Base-by-base conservation (phyloP, 768 basidiomycete species). In the Lentinula guzmanii region DNA sequence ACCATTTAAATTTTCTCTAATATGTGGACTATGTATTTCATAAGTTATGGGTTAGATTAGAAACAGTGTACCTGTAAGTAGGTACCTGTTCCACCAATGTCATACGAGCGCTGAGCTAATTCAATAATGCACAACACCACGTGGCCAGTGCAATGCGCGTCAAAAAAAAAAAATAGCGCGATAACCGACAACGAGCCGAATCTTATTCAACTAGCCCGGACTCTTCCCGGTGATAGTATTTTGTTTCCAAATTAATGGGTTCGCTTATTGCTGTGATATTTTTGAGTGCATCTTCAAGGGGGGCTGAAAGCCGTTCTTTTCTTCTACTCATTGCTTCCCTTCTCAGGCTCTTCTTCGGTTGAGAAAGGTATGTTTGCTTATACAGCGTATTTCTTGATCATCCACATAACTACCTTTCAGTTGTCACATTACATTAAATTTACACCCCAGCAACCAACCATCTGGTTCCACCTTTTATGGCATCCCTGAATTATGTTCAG, bases 401-500 rank as follows among this genome's bases (percentile, higher is more conserved):
- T 16, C n/a, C 24, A 10, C 9, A 21, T 41, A 21, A 16, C 39
- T 43, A n/a, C 55, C 28, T 15, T 21, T 31, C 5, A 33, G 33
- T 11, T 41, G 41, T 15, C 24, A 43, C 21, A 48, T 21, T 43
- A 9, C 21, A 28, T 56, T 21, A 9, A 56, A 15, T 24, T 39
- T 56, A 16, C 41, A 18, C 53, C 53, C 41, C 55, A 56, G 55
- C 55, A 56, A 56, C 55, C 55, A 42, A 59, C 21, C 58, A 59
- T 50, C 45, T 59, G 45, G 35, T 59, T 45, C 55, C 28, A 31
- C 33, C 58, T 46, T 58, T 48, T 51, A 50, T 59, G 58, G 43
- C 58, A 18, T 43, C 58, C 43, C 48, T 51, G 31, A 60, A 61
- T 61, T 42, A 61, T 57, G 42, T 48, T 41, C 31, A 45, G 28